Percentiles rank a stretch among this genome's conserved stretches.
These are phyloP conservation scores for Blastobotrys indianensis DNA, from an alignment of 1,139 yeast genomes.

Conservation along the genomic window DNA sequence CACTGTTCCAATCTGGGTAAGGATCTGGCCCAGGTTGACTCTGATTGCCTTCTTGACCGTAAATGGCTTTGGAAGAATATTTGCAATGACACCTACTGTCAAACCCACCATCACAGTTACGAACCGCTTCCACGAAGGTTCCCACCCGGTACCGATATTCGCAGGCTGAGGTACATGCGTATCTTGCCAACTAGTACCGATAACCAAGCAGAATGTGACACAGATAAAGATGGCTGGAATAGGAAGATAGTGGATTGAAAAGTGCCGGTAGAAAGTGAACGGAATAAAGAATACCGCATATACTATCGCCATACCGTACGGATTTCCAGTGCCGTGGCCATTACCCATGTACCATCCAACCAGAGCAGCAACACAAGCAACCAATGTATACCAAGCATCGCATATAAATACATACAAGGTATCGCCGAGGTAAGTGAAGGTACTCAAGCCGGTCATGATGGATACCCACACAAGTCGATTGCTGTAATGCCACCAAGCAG, in stretches of 20 bases:
- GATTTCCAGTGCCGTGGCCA: constrained; percentile 30
- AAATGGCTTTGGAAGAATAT: constrained; percentile 30
- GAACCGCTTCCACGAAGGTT: constrained; percentile 35
- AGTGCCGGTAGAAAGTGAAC: constrained; percentile 30
- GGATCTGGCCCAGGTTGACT: constrained; percentile 20
- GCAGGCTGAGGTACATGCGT: constrained; percentile 10
- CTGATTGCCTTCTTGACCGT: constrained; percentile 28
- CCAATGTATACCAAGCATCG: constrained; percentile 28
- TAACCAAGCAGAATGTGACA: constrained; percentile 29
- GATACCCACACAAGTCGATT: constrained; percentile 33
- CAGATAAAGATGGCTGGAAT: constrained; percentile 31
- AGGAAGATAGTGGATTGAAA: constrained; percentile 28
- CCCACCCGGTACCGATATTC: constrained; percentile 29
- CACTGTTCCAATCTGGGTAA: constrained; percentile 25
- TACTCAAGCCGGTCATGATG: constrained; percentile 30
- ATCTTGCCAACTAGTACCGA: constrained; percentile 33
- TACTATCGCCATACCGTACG: constrained; percentile 32
- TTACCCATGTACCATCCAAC: constrained; percentile 35
- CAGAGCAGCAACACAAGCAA: constrained; percentile 31
- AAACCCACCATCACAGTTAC: constrained; percentile 32
- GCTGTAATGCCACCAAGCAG: constrained; percentile 27
- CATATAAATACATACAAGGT: constrained; percentile 29
- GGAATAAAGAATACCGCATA: constrained; percentile 25
- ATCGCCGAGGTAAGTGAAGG: constrained; percentile 32
- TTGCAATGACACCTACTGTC: constrained; percentile 29